These are phyloP conservation scores for Elsinoe fawcettii DNA, from an alignment of 2,329 filamentous ascomycete species.

Conservation along the genomic window DNA sequence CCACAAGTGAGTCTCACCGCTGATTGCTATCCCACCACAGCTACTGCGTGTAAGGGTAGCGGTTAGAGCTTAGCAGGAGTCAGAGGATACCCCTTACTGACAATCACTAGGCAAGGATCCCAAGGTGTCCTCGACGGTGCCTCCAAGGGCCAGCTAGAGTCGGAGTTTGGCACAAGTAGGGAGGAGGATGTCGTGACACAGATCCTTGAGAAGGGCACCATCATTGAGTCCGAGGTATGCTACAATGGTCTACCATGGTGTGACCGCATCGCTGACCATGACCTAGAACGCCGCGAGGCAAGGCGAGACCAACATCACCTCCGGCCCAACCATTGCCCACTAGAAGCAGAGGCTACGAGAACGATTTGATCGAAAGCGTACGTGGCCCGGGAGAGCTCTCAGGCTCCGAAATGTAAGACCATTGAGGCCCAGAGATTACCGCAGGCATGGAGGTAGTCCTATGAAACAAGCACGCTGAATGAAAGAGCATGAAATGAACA, in stretches of 20 bases:
- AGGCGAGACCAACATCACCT: constrained; percentile 10
- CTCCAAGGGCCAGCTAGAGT: constrained; percentile 65
- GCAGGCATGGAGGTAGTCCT: background rate
- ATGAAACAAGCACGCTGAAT: background rate
- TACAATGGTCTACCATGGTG: background rate
- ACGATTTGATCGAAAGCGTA: background rate
- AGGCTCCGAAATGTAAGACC: background rate
- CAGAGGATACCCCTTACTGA: background rate
- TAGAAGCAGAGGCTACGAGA: background rate
- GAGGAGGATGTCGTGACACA: constrained; percentile 74
- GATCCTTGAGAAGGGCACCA: constrained; percentile 69
- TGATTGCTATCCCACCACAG: background rate
- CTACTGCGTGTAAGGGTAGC: background rate
- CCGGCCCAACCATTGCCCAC: background rate
- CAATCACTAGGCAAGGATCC: constrained; percentile 61
- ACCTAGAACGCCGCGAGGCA: background rate
- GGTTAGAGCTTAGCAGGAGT: background rate
- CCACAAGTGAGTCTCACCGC: constrained; percentile 61
- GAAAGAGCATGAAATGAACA: constrained; percentile 10
- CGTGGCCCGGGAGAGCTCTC: background rate
- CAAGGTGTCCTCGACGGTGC: constrained; percentile 73
- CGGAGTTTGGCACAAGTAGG: constrained; percentile 75
- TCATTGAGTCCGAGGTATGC: constrained; percentile 55
- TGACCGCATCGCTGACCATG: background rate
- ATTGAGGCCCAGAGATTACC: background rate